Conservation (phyloP, 495 filamentous ascomycete species). For the Oleoguttula mirabilis region DNA sequence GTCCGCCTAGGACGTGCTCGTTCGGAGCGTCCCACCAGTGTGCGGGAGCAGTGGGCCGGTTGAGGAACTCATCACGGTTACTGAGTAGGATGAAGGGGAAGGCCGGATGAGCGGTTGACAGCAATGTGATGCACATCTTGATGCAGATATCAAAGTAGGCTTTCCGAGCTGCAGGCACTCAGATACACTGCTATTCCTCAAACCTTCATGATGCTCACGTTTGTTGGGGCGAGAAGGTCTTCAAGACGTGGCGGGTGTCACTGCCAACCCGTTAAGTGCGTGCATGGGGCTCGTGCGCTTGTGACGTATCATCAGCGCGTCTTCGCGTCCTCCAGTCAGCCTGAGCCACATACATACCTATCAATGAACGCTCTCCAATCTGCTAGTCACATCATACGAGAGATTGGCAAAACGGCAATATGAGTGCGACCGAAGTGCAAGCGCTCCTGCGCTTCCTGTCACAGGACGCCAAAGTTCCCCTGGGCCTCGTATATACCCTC, state of each 20-base stretch:
- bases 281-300: no score
- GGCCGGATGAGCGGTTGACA: conserved; percentile 79
- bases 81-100: conserved; percentile 84
- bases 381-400: conserved; percentile 45
- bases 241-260: no score
- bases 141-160: conserved; percentile 25
- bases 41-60: conserved; percentile 70
- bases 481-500: conserved; percentile 60
- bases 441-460: conserved; percentile 66
- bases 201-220: no score
- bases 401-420: conserved; percentile 76
- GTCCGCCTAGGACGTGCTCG: conserved; percentile 51
- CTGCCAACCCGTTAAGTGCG: no score
- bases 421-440: conserved; percentile 17
- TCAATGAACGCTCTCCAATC: no score
- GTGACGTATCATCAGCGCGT: no score
- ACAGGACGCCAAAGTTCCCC: conserved; percentile 56
- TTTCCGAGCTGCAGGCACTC: no score
- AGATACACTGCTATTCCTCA: no score
- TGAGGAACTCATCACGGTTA: conserved; percentile 92
- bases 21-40: conserved; percentile 67
- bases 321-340: no score
- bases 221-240: no score
- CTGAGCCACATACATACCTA: no score
- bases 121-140: conserved; percentile 80